Evolutionary conservation across 805 yeast genomes (phyloP), one percentile per base, ranked within the genome.

Genomic region (Suhomyces sp.): DNA sequence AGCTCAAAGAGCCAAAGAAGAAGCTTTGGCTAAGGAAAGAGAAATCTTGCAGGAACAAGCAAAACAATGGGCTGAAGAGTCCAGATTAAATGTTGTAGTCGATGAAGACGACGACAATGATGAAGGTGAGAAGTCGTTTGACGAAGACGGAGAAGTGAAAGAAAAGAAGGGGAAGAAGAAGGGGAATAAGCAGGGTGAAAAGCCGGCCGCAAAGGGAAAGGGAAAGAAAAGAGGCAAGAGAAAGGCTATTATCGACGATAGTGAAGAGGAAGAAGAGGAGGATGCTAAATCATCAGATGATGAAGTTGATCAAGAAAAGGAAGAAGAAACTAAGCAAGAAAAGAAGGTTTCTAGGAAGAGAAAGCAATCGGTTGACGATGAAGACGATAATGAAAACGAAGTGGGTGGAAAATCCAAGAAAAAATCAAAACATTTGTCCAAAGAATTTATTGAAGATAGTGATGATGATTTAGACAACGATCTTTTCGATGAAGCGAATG

Each of bases 41-140:
- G 72, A 66, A 33, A 58, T 61, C 33, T 65, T 67, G 47, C 68
- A 72, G 41, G 82, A 72, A 35, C 80, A 73, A 48, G 77, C 76
- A 26, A 68, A 57, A 59, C 65, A 63, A 45, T 68, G 74, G 74
- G 78, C 77, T 36, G 72, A 65, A 40, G 77, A 75, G 46, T 44
- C 68, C 10, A 52, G 70, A 38, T 46, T 55, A 53, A 51, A 54
- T 18, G 56, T 54, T n/a, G 57, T 54, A 7, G 68, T 48, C n/a
- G 63, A 73, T 17, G 63, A 58, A 7, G 58, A 59, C 4, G 66
- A 60, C n/a, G 67, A 63, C 28, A 62, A 62, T 33, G 35, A 38
- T 25, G 18, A 31, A 12, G 24, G 14, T 10, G 38, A 34, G 9
- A 9, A 24, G 11, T 23, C 26, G 34, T 50, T 19, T 10, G 19